Evolutionary conservation across 2,329 filamentous ascomycete genomes (phyloP).

Genomic region (Arthrocladium fulminans): DNA sequence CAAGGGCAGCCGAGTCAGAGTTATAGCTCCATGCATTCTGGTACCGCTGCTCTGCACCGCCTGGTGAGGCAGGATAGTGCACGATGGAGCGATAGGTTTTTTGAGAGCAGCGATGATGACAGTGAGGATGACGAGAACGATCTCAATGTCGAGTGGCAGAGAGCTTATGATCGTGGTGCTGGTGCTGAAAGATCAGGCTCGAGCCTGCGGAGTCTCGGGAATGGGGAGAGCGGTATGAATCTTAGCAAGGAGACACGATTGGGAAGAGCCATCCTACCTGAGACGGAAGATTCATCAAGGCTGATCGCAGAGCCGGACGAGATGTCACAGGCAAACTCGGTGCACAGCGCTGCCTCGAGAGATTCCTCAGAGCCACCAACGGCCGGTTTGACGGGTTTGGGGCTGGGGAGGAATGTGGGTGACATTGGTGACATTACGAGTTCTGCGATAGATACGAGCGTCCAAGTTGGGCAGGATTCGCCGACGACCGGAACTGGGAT

Average conservation of each 20-base stretch:
- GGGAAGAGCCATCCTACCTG: not conserved
- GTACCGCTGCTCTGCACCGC: conserved; percentile 16
- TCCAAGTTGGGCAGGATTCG: not conserved
- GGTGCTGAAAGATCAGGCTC: not conserved
- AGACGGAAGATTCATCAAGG: not conserved
- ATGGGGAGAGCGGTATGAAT: not conserved
- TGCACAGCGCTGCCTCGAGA: too few relatives aligned
- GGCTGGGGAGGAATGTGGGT: not conserved
- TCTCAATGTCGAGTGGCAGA: conserved; percentile 13
- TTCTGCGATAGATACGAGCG: not conserved
- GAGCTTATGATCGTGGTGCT: conserved; percentile 15
- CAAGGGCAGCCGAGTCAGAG: conserved; percentile 14
- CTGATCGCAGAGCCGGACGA: conserved; percentile 6
- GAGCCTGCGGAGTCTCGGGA: not conserved
- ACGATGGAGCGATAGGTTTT: conserved; percentile 59
- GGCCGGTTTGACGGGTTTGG: not conserved
- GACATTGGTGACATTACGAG: not conserved
- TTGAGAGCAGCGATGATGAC: conserved; percentile 47
- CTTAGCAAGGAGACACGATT: not conserved
- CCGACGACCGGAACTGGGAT: not conserved
- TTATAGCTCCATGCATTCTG: conserved; percentile 19
- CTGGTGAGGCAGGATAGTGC: conserved; percentile 43
- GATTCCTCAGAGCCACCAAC: too few relatives aligned
- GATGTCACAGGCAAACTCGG: not conserved
- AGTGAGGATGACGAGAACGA: conserved; percentile 30